A percentile compares a stretch with the other conserved stretches of the same genome.
Evolutionary conservation across 2,329 filamentous ascomycete genomes (phyloP).

Genomic region (Zymoseptoria brevis): DNA sequence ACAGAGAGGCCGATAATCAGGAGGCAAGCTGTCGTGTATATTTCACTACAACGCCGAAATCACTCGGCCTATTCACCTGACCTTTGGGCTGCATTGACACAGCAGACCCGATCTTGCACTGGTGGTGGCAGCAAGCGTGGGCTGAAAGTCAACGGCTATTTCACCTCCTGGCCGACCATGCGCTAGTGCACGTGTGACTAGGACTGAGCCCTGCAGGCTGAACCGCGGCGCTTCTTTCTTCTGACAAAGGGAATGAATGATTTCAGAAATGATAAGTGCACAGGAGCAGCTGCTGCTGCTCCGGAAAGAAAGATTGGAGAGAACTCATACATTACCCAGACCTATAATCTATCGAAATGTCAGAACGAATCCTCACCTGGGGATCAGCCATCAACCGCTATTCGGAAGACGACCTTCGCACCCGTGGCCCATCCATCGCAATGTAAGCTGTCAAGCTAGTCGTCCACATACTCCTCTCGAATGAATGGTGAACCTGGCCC

Average conservation of each 20-base stretch:
- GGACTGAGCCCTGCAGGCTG: background rate
- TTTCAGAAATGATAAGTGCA: background rate
- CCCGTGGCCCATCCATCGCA: background rate
- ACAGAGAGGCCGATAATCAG: slow-evolving; percentile 7
- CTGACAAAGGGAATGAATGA: background rate
- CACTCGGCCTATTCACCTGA: background rate
- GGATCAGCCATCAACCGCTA: background rate
- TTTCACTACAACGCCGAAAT: background rate
- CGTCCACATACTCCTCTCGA: background rate
- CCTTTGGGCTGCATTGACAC: background rate
- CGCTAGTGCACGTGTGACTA: background rate
- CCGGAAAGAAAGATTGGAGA: background rate
- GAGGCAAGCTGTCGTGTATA: background rate
- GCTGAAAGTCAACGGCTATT: no score
- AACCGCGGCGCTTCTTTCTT: background rate
- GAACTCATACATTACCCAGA: background rate
- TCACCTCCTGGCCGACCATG: background rate
- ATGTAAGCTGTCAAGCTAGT: background rate
- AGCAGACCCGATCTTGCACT: no score
- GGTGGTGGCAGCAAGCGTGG: no score
- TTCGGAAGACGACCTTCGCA: background rate
- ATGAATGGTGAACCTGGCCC: background rate
- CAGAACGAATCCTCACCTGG: background rate
- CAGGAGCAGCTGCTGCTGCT: background rate
- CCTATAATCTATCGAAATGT: background rate